Base-by-base conservation (phyloP, 495 filamentous ascomycete species). In the Ascodesmis nigricans region DNA sequence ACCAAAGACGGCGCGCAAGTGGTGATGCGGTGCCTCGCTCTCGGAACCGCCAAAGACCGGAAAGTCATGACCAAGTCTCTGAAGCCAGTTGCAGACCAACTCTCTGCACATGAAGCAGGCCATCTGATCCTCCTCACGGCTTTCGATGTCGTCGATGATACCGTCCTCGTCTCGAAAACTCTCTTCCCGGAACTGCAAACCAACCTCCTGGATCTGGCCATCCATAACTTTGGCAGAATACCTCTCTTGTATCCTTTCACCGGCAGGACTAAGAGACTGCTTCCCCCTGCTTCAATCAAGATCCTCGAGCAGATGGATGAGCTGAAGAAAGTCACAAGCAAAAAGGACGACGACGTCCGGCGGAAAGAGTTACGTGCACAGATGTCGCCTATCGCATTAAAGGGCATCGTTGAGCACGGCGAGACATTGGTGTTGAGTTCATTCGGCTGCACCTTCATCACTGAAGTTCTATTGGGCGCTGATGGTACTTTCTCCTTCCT, bases 61-160 rank as follows among this genome's bases (percentile, higher is more conserved):
- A 91, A 90, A 59, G 61, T 73, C 38, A 74, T 95, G 30, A 59
- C 92, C 21, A 76, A 73, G 53, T 71, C 71, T 27, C 91, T 77
- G 63, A 82, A 84, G 43, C 37, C 40, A 13, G 79, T 87, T 44
- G 79, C 69, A 9, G 64, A 84, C 46, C 72, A 79, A 49, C 57
- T 72, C 33, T 77, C 95, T 67, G 75, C 75, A 2, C 67, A 66
- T 33, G 84, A 99, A 53, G 41, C 61, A 45, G 90, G 68, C 1
- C 81, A 93, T 45, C 64, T 75, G 48, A 63, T 92, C 32, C 64
- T 95, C 10, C 59, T 95, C 17, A 62, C 81, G 1, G 78, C 77
- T 3, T 82, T 76, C 52, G 84, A 93, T 47, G 70, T 90, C 17
- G 71, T 91, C 34, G 90, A 99, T 44, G 90, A 99, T 50, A 93